Evolutionary conservation across 805 yeast genomes (phyloP).

Genomic region (Sugiyamaella marilandica): DNA sequence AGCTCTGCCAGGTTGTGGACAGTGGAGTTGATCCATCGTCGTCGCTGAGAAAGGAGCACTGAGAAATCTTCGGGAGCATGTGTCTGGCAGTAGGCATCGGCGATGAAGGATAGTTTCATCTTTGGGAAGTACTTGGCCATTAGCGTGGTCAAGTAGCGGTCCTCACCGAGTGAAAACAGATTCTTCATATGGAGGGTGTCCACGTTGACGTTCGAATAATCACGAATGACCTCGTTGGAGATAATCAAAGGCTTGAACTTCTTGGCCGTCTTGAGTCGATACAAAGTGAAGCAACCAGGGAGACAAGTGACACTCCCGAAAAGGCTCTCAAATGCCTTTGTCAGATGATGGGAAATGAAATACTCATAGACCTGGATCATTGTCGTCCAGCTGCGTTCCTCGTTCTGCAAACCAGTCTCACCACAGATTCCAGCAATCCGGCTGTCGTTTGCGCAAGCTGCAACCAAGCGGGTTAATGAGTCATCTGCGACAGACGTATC

Average conservation of each 20-base stretch:
- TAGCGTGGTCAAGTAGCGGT: conserved; percentile 52
- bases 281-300: conserved; percentile 63
- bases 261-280: conserved; percentile 43
- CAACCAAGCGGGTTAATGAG: conserved; percentile 50
- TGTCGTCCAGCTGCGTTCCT: conserved; percentile 50
- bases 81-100: conserved; percentile 56
- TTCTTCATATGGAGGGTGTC: conserved; percentile 59
- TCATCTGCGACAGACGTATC: conserved; percentile 54
- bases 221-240: conserved; percentile 54
- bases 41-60: conserved; percentile 51
- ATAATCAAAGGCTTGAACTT: conserved; percentile 54
- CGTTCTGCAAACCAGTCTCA: conserved; percentile 56
- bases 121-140: conserved; percentile 55
- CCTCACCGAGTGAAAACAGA: conserved; percentile 58
- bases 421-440: conserved; percentile 58
- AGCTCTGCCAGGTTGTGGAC: conserved; percentile 59
- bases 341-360: conserved; percentile 58
- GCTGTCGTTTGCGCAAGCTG: conserved; percentile 57
- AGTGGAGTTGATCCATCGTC: conserved; percentile 65
- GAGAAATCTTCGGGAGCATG: conserved; percentile 50
- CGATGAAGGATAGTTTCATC: conserved; percentile 49
- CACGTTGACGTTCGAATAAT: conserved; percentile 51
- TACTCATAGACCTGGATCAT: conserved; percentile 61
- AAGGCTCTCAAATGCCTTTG: conserved; percentile 58
- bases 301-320: conserved; percentile 62